phyloP scores from a whole-genome alignment of 2,329 filamentous ascomycete genomes.

The Colletotrichum godetiae region DNA sequence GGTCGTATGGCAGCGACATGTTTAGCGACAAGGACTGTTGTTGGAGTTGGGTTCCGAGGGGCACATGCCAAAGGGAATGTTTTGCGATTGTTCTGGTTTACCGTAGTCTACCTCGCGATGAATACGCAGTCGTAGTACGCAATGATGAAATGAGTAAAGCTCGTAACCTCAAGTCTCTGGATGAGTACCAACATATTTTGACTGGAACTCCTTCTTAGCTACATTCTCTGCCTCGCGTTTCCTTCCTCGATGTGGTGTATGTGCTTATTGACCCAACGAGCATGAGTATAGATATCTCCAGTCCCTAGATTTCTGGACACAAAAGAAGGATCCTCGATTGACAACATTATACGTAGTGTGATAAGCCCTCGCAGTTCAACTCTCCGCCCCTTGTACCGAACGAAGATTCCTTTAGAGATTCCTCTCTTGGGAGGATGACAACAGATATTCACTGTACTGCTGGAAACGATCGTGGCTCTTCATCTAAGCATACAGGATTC shows the following conservation, averaged over 20 bases:
- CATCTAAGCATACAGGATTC: too few species aligned
- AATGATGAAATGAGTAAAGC: constrained; percentile 27
- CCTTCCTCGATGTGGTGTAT: too few species aligned
- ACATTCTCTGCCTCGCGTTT: background rate
- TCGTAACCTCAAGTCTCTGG: background rate
- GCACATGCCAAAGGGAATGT: constrained; percentile 4
- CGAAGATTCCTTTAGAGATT: too few species aligned
- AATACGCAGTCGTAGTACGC: constrained; percentile 27
- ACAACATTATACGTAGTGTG: too few species aligned
- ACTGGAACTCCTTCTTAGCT: too few species aligned
- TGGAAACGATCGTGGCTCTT: too few species aligned
- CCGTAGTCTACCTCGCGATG: background rate
- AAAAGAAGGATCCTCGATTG: too few species aligned
- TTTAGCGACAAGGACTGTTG: background rate
- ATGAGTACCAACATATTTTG: background rate
- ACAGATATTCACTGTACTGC: too few species aligned
- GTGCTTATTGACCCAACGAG: background rate
- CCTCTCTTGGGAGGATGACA: too few species aligned
- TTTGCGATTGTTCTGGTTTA: constrained; percentile 2
- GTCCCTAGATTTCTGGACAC: too few species aligned
- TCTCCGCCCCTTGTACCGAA: too few species aligned
- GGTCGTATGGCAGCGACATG: constrained; percentile 16
- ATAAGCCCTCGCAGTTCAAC: too few species aligned
- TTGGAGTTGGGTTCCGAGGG: constrained; percentile 26
- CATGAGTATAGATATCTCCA: background rate